Evolutionary conservation across 163 green algal species (phyloP), one percentile per base, ranked within the genome.

Genomic region (Scenedesmus sp.): DNA sequence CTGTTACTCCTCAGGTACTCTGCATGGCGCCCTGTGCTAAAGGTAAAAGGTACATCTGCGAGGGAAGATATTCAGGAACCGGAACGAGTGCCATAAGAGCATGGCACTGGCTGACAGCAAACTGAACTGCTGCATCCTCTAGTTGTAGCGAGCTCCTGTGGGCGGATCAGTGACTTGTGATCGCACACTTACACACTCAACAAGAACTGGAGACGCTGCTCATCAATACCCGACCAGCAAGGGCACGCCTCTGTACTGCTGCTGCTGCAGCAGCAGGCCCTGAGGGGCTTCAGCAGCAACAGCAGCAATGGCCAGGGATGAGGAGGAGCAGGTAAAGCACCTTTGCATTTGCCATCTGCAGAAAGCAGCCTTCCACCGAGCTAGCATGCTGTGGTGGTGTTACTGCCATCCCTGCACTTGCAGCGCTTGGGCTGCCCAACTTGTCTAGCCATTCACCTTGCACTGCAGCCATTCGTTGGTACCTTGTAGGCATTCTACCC

Each of bases 281-380:
- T 46, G 1, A 15, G 34, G 15, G 77, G 59, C 26, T 79, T 18
- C 4, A 79, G 70, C 70, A 79, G 70, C 70, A 79, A 79, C 70
- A 79, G 70, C 70, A 56, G 82, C 55, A 10, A 87, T 87, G 77
- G 88, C 77, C 18, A 73, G 88, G 34, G 62, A 82, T 6, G 55
- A 81, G 56, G 88, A 91, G 66, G 88, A 92, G 62, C 15, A 92
- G 18, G 46, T 70, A 5, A 54, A 66, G 56, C 26, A 91, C 34
- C 34, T 46, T 4, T 52, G 23, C 23, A 3, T 12, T 76, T 34
- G 15, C 18, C 2, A 34, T 52, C 70, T 79, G 70, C 20, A 15
- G 3, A 3, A 1, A 15, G 23, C 70, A 79, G 20, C 70, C 13
- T 4, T 46, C 34, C 4, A 13, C 46, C 70, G 6, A 52, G 70